These are phyloP conservation scores for Penicillium expansum DNA, from an alignment of 2,329 filamentous ascomycete species.

Conservation along the genomic window DNA sequence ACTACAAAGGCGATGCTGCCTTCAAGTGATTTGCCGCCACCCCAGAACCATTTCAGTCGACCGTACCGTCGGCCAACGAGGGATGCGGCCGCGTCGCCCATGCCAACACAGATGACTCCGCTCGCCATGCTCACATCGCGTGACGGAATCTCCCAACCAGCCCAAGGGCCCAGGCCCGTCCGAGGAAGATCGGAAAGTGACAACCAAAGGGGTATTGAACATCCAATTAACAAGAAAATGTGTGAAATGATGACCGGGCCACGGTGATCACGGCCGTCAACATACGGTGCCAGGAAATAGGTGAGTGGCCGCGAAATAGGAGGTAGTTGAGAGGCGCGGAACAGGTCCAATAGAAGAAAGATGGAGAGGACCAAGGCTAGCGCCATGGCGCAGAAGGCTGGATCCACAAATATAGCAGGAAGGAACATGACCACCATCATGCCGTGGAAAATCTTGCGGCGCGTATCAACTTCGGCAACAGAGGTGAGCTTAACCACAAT, in stretches of 20 bases:
- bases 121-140: conserved; percentile 86
- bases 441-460: conserved; percentile 95
- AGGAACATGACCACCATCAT: conserved; percentile 98
- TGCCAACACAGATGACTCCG: conserved; percentile 88
- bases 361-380: conserved; percentile 75
- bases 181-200: conserved; percentile 69
- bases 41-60: conserved; percentile 90
- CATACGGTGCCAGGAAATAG: conserved; percentile 84
- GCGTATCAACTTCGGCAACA: conserved; percentile 87
- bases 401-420: conserved; percentile 81
- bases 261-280: conserved; percentile 87
- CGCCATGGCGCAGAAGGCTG: conserved; percentile 75
- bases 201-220: conserved; percentile 91
- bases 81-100: conserved; percentile 91
- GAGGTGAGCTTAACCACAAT: conserved; percentile 72
- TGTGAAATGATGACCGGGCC: conserved; percentile 94
- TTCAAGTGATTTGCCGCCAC: conserved; percentile 92
- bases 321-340: conserved; percentile 86
- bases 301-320: conserved; percentile 84
- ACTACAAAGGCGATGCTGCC: conserved; percentile 75
- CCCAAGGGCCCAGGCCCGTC: conserved; percentile 54
- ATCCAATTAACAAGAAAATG: conserved; percentile 92
- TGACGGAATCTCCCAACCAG: conserved; percentile 70
- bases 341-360: conserved; percentile 83
- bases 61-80: conserved; percentile 85